Evolutionary conservation across 2,329 filamentous ascomycete species (phyloP).

Genomic region (Botryotinia globosa): DNA sequence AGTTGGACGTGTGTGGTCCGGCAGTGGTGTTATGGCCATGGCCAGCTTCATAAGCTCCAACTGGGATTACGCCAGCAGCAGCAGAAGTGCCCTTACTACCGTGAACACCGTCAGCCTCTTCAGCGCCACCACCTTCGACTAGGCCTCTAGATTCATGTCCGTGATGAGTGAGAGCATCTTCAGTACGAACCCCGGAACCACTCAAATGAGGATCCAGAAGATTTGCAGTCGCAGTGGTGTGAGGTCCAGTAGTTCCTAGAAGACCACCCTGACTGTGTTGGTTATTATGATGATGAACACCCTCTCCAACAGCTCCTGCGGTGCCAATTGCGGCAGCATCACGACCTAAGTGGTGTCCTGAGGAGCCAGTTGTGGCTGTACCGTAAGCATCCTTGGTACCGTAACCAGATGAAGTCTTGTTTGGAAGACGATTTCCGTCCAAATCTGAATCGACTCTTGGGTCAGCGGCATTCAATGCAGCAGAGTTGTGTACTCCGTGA

Average conservation of each 20-base stretch:
- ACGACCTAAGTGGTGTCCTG: conserved; percentile 21
- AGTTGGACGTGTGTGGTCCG: conserved; percentile 40
- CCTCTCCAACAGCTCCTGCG: conserved; percentile 23
- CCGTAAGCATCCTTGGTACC: conserved; percentile 7
- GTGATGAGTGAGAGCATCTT: conserved; percentile 25
- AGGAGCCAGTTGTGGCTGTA: conserved; percentile 9
- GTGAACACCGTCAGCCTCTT: conserved; percentile 31
- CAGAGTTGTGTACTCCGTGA: conserved; percentile 29
- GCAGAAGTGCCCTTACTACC: conserved; percentile 23
- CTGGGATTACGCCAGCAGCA: conserved; percentile 17
- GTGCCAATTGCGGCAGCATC: conserved; percentile 23
- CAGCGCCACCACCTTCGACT: conserved; percentile 32
- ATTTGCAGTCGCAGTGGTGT: conserved; percentile 33
- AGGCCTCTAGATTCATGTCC: conserved; percentile 11
- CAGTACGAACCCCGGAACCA: conserved; percentile 14
- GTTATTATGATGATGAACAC: conserved; percentile 25
- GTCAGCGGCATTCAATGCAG: conserved; percentile 23
- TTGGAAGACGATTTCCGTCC: conserved; percentile 20
- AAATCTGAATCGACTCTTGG: conserved; percentile 37
- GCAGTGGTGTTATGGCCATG: conserved; percentile 32
- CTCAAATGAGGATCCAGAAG: conserved; percentile 33
- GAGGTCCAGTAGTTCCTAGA: conserved; percentile 25
- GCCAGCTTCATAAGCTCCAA: conserved; percentile 17
- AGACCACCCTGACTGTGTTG: conserved; percentile 9
- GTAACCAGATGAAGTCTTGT: conserved; percentile 5